Conservation (phyloP, 768 basidiomycete species). For the Tricholoma sp. region DNA sequence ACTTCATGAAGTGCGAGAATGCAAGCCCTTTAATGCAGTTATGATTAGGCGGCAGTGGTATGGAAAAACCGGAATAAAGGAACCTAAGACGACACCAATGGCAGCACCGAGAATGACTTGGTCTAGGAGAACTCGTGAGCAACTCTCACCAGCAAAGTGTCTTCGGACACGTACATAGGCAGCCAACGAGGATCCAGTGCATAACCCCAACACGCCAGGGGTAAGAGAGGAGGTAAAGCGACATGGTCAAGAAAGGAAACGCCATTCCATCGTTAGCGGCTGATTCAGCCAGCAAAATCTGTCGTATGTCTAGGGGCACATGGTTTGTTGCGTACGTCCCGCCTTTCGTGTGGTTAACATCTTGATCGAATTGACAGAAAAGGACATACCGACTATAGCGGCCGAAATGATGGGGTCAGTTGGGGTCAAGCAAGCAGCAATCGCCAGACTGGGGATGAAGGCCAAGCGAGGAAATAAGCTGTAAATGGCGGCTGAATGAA, state of each 20-base stretch:
- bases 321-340: constrained; percentile 66
- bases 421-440: constrained; percentile 87
- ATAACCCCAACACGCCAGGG: constrained; percentile 56
- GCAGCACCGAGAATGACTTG: constrained; percentile 73
- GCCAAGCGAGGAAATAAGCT: constrained; percentile 69
- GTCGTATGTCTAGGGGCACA: constrained; percentile 72
- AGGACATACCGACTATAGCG: constrained; percentile 58
- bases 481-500: constrained; percentile 52
- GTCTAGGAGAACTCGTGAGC: constrained; percentile 37
- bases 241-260: constrained; percentile 85
- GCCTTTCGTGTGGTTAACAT: constrained; percentile 32
- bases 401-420: constrained; percentile 95
- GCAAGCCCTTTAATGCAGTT: constrained; percentile 39
- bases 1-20: constrained; percentile 71
- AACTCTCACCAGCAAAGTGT: not conserved
- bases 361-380: not conserved
- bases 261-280: constrained; percentile 96
- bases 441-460: constrained; percentile 73
- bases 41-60: not conserved
- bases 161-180: constrained; percentile 53
- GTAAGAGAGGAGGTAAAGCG: constrained; percentile 82
- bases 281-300: constrained; percentile 81
- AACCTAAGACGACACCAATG: constrained; percentile 48
- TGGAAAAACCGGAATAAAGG: not conserved
- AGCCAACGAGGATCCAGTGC: constrained; percentile 84